A percentile compares a stretch with the other conserved stretches of the same genome.
These are phyloP conservation scores for Sophora flavescens DNA, from an alignment of 306 rosid species.

Conservation along the genomic window DNA sequence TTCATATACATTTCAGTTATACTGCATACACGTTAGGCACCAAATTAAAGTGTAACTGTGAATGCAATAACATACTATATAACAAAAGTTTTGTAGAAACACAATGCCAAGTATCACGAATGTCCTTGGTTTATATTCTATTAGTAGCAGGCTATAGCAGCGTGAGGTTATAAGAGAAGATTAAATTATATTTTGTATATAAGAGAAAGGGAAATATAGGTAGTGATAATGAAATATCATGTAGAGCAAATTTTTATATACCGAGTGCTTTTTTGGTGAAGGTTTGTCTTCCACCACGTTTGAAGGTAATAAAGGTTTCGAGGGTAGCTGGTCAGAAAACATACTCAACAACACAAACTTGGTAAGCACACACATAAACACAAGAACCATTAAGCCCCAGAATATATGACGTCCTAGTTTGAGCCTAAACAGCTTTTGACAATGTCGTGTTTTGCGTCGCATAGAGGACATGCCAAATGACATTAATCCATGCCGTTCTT, in stretches of 20 bases:
- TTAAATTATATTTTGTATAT: too few species aligned
- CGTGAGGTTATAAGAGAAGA: too few species aligned
- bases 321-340: conserved; percentile 43
- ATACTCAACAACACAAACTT: conserved; percentile 56
- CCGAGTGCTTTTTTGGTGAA: conserved; percentile 40
- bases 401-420: conserved; percentile 42
- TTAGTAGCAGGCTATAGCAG: too few species aligned
- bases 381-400: conserved; percentile 47
- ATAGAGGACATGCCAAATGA: conserved; percentile 8
- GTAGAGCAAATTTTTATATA: conserved; percentile 32
- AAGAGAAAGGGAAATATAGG: background rate
- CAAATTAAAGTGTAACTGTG: background rate
- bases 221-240: background rate
- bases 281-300: conserved; percentile 25
- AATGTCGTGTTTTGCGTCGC: conserved; percentile 43
- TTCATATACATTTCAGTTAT: too few species aligned
- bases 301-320: conserved; percentile 11
- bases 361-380: conserved; percentile 48
- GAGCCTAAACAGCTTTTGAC: conserved; percentile 18
- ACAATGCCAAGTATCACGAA: too few species aligned
- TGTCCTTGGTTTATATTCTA: too few species aligned
- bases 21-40: too few species aligned
- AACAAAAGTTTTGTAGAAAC: background rate
- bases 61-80: background rate
- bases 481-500: conserved; percentile 43